Percentiles rank a stretch among this genome's conserved stretches.
phyloP scores from a whole-genome alignment of 805 yeast species.

The Ogataea ganodermae region DNA sequence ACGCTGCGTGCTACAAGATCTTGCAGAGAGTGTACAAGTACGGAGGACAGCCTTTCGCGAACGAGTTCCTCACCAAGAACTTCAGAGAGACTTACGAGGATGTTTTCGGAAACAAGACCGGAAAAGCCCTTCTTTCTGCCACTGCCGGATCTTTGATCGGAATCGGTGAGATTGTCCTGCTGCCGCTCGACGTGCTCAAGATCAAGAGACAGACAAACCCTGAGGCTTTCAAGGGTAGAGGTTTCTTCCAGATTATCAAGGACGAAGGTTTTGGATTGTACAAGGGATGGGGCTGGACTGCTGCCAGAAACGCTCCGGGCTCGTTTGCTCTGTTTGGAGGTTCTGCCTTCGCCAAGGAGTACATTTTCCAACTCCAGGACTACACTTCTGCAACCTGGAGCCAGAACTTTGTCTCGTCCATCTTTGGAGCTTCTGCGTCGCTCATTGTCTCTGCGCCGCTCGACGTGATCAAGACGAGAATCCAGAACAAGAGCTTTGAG shows the following conservation, averaged over 20 bases:
- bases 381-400: slow-evolving; percentile 91
- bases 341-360: slow-evolving; percentile 98
- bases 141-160: slow-evolving; percentile 97
- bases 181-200: slow-evolving; percentile 95
- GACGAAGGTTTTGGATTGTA: slow-evolving; percentile 95
- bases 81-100: slow-evolving; percentile 70
- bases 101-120: slow-evolving; percentile 88
- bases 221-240: slow-evolving; percentile 99
- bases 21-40: slow-evolving; percentile 97
- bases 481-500: slow-evolving; percentile 94
- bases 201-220: slow-evolving; percentile 99
- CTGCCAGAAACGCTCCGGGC: slow-evolving; percentile 99
- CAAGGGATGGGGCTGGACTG: slow-evolving; percentile 99
- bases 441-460: slow-evolving; percentile 96
- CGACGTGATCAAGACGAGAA: slow-evolving; percentile 97
- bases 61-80: slow-evolving; percentile 81
- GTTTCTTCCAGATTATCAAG: slow-evolving; percentile 76
- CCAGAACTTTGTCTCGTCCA: slow-evolving; percentile 93
- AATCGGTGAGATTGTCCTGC: slow-evolving; percentile 93
- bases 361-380: slow-evolving; percentile 81
- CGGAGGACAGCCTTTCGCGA: slow-evolving; percentile 99
- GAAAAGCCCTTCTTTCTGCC: slow-evolving; percentile 96
- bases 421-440: slow-evolving; percentile 95
- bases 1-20: slow-evolving; percentile 96
- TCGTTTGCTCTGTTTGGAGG: slow-evolving; percentile 98